A percentile compares a stretch with the other conserved stretches of the same genome.
phyloP scores from a whole-genome alignment of 345 rosid species.

The Eucalyptus microcorys region DNA sequence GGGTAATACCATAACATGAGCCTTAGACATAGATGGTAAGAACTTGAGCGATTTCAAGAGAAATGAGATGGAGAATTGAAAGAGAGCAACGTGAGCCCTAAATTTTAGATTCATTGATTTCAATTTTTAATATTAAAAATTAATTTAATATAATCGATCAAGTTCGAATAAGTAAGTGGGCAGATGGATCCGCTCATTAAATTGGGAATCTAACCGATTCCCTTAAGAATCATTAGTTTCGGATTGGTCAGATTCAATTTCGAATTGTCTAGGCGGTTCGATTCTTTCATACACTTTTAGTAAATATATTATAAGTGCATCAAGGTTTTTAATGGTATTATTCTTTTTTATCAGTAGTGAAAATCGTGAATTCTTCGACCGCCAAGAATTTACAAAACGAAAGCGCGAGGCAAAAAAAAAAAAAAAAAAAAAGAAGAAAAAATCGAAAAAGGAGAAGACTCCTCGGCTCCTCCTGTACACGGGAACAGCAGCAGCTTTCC shows the following conservation, averaged over 20 bases:
- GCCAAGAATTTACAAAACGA: neutral
- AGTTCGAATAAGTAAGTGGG: fast-evolving
- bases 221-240: fast-evolving
- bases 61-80: fast-evolving
- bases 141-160: fast-evolving
- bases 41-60: too few relatives aligned
- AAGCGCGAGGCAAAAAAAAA: neutral
- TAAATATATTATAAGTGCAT: too few relatives aligned
- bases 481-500: neutral
- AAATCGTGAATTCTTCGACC: neutral
- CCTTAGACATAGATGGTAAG: too few relatives aligned
- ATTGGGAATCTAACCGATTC: fast-evolving
- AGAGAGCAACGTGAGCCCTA: too few relatives aligned
- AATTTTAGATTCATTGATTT: too few relatives aligned
- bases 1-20: too few relatives aligned
- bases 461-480: neutral
- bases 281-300: fast-evolving
- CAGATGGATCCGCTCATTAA: fast-evolving
- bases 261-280: fast-evolving
- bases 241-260: fast-evolving
- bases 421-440: neutral
- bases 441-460: neutral
- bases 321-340: too few relatives aligned
- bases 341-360: neutral
- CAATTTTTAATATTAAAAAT: too few relatives aligned